Conservation (phyloP, 192 early-diverging fungal species). For the Coemansia sp. region DNA sequence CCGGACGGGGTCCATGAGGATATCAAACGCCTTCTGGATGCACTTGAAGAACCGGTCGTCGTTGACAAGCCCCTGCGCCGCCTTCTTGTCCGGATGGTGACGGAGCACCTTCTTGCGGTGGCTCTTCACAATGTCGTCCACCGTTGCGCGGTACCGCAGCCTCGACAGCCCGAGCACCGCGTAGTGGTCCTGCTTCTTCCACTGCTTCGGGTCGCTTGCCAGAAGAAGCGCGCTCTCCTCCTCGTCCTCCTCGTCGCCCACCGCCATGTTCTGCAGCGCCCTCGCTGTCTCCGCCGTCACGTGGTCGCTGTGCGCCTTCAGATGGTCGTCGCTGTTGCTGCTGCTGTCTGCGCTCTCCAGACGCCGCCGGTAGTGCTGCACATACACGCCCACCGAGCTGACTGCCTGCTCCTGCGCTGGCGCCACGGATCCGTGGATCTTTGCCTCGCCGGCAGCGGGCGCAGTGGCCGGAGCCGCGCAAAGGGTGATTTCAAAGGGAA, state of each 20-base stretch:
- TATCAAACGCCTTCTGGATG: slow-evolving; percentile 93
- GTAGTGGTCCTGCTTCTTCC: slow-evolving; percentile 98
- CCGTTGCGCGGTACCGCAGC: slow-evolving; percentile 83
- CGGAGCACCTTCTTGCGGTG: slow-evolving; percentile 92
- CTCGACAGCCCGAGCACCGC: slow-evolving; percentile 90
- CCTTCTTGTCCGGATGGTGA: slow-evolving; percentile 99
- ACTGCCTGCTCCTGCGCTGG: slow-evolving; percentile 27
- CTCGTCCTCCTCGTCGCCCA: slow-evolving; percentile 79
- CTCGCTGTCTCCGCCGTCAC: slow-evolving; percentile 38
- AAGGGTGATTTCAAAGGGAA: slow-evolving; percentile 36
- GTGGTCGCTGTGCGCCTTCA: slow-evolving; percentile 40
- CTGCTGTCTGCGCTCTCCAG: slow-evolving; percentile 21
- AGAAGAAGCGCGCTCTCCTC: slow-evolving; percentile 76
- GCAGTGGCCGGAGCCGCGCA: slow-evolving; percentile 30
- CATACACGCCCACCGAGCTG: slow-evolving; percentile 49
- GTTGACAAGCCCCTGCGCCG: slow-evolving; percentile 66
- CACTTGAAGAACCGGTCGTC: slow-evolving; percentile 99
- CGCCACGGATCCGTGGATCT: slow-evolving; percentile 30
- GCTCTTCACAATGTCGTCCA: slow-evolving; percentile 89
- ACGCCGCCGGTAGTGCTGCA: slow-evolving; percentile 50
- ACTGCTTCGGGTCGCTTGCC: slow-evolving; percentile 83
- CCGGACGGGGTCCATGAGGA: slow-evolving; percentile 84
- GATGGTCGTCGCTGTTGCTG: slow-evolving; percentile 26
- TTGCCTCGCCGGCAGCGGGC: slow-evolving; percentile 24
- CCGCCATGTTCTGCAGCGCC: slow-evolving; percentile 44